These are phyloP conservation scores for Cercospora sp. DNA, from an alignment of 2,329 filamentous ascomycete species.

Conservation along the genomic window DNA sequence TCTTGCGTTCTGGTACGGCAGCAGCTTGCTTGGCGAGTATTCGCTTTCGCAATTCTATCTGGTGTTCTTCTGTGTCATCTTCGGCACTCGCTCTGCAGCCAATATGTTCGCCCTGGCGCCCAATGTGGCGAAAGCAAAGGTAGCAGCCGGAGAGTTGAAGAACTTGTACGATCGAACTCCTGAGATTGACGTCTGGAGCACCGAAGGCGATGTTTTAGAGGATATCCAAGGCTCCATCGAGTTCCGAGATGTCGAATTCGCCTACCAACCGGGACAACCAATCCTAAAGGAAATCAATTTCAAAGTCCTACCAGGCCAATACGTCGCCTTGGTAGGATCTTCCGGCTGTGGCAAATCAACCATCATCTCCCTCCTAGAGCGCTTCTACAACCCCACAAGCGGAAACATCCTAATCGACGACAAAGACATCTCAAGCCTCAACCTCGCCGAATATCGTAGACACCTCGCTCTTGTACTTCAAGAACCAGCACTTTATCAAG, in stretches of 20 bases:
- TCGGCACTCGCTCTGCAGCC: slow-evolving; percentile 66
- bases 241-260: slow-evolving; percentile 63
- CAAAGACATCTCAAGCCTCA: slow-evolving; percentile 52
- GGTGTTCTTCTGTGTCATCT: slow-evolving; percentile 61
- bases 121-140: slow-evolving; percentile 35
- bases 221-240: slow-evolving; percentile 40
- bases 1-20: slow-evolving; percentile 36
- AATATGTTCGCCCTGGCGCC: slow-evolving; percentile 62
- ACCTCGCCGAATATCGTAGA: slow-evolving; percentile 43
- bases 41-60: slow-evolving; percentile 52
- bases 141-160: slow-evolving; percentile 28
- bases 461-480: slow-evolving; percentile 49
- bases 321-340: slow-evolving; percentile 49
- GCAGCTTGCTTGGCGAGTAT: slow-evolving; percentile 35
- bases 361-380: slow-evolving; percentile 48
- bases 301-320: slow-evolving; percentile 40
- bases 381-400: slow-evolving; percentile 47
- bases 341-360: slow-evolving; percentile 53
- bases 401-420: slow-evolving; percentile 54
- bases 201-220: slow-evolving; percentile 18
- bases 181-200: slow-evolving; percentile 36
- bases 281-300: slow-evolving; percentile 50
- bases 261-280: slow-evolving; percentile 63
- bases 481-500: slow-evolving; percentile 50
- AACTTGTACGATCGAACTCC: slow-evolving; percentile 11